Percentiles rank a stretch among this genome's conserved stretches.
Conservation (phyloP, 2,329 filamentous ascomycete genomes). For the Cadophora sp. region DNA sequence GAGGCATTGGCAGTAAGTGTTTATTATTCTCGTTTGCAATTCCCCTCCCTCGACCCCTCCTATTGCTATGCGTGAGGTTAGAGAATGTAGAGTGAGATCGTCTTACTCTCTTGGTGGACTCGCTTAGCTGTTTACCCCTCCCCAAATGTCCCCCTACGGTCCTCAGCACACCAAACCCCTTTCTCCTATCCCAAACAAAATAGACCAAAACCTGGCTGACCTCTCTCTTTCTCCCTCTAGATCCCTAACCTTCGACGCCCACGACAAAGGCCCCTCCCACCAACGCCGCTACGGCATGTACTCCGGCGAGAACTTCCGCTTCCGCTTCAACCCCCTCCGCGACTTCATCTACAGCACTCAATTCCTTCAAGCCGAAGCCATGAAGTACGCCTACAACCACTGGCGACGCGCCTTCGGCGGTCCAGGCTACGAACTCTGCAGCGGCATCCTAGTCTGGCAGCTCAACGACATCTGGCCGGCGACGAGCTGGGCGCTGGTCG, state of each 20-base stretch:
- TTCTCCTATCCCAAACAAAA: no score
- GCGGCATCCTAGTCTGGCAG: conserved; percentile 60
- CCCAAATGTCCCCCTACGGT: background rate
- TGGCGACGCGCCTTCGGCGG: conserved; percentile 40
- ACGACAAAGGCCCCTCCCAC: conserved; percentile 61
- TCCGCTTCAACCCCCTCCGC: conserved; percentile 35
- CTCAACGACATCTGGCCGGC: conserved; percentile 75
- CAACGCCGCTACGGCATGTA: conserved; percentile 54
- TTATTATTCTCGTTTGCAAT: no score
- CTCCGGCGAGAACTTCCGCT: conserved; percentile 41
- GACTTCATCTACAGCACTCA: conserved; percentile 42
- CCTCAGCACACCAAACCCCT: background rate
- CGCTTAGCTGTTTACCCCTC: background rate
- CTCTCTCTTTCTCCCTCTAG: conserved; percentile 38
- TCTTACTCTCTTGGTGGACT: background rate
- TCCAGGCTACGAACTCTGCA: conserved; percentile 48
- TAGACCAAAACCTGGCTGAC: background rate
- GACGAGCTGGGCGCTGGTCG: conserved; percentile 69
- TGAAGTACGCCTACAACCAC: conserved; percentile 41
- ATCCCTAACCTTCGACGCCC: conserved; percentile 59
- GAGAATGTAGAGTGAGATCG: background rate
- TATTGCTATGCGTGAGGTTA: background rate
- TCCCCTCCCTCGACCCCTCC: background rate
- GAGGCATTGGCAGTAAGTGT: conserved; percentile 49
- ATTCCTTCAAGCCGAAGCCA: conserved; percentile 41